Evolutionary conservation across 2,329 filamentous ascomycete species (phyloP).

Genomic region (Pseudogymnoascus sp.): DNA sequence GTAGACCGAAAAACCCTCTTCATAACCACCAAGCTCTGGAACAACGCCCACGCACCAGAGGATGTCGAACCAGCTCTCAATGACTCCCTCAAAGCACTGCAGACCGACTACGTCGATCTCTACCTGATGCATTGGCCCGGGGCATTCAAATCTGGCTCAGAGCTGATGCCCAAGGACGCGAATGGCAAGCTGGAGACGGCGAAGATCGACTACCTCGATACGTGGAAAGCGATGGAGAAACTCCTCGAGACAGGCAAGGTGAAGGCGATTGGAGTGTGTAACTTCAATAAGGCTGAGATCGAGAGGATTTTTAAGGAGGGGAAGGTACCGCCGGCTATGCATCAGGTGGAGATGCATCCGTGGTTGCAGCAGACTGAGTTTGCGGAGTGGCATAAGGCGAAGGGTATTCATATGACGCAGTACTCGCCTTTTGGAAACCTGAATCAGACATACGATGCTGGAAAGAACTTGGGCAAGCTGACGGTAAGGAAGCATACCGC

Average conservation of each 20-base stretch:
- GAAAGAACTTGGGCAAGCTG: conserved; percentile 43
- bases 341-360: conserved; percentile 50
- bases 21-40: conserved; percentile 56
- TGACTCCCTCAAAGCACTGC: conserved; percentile 30
- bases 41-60: conserved; percentile 34
- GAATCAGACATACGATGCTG: conserved; percentile 53
- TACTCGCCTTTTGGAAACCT: conserved; percentile 50
- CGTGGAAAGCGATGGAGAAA: conserved; percentile 52
- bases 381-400: conserved; percentile 36
- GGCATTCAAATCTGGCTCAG: conserved; percentile 24
- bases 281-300: conserved; percentile 42
- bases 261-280: conserved; percentile 53
- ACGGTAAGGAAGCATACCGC: conserved; percentile 18
- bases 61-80: conserved; percentile 30
- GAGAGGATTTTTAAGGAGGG: conserved; percentile 35
- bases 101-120: conserved; percentile 34
- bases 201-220: conserved; percentile 35
- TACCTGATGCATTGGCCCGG: conserved; percentile 34
- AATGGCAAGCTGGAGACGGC: conserved; percentile 20
- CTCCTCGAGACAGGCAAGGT: conserved; percentile 44
- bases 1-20: conserved; percentile 35
- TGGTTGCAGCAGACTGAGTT: conserved; percentile 44
- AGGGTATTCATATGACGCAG: conserved; percentile 37
- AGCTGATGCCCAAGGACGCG: conserved; percentile 21
- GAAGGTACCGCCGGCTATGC: conserved; percentile 44